These are phyloP conservation scores for Xylaria sp. DNA, from an alignment of 2,329 filamentous ascomycete genomes.

Conservation along the genomic window DNA sequence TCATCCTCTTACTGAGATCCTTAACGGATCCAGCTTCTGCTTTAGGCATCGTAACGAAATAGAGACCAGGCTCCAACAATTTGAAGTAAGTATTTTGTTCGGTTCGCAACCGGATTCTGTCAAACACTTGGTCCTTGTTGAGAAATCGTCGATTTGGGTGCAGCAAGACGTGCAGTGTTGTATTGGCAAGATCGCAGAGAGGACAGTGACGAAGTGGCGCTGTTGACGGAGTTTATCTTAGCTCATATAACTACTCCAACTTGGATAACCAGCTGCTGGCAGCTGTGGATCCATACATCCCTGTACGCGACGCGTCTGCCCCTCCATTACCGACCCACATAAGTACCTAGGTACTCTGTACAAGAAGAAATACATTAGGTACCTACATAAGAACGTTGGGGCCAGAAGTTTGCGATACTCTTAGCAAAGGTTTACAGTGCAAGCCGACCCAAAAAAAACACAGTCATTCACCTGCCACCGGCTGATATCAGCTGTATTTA, in stretches of 20 bases:
- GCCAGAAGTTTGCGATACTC: no score
- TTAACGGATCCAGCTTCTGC: slow-evolving; percentile 95
- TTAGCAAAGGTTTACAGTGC: no score
- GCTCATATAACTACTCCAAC: background rate
- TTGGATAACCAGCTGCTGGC: background rate
- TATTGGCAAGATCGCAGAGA: background rate
- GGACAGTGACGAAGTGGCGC: background rate
- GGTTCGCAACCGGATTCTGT: background rate
- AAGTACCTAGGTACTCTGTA: no score
- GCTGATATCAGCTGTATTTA: no score
- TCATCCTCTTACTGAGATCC: slow-evolving; percentile 89
- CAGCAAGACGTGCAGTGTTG: background rate
- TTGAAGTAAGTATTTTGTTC: background rate
- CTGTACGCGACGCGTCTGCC: no score
- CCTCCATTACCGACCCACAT: no score
- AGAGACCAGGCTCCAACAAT: background rate
- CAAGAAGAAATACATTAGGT: no score
- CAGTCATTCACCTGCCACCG: no score
- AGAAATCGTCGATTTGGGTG: background rate
- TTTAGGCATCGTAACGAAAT: slow-evolving; percentile 76
- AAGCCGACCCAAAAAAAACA: no score
- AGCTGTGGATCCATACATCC: background rate
- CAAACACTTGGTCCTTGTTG: background rate
- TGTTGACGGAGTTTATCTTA: background rate
- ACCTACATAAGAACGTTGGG: no score